phyloP scores from a whole-genome alignment of 2,329 filamentous ascomycete genomes.

The Pseudocercospora musae region DNA sequence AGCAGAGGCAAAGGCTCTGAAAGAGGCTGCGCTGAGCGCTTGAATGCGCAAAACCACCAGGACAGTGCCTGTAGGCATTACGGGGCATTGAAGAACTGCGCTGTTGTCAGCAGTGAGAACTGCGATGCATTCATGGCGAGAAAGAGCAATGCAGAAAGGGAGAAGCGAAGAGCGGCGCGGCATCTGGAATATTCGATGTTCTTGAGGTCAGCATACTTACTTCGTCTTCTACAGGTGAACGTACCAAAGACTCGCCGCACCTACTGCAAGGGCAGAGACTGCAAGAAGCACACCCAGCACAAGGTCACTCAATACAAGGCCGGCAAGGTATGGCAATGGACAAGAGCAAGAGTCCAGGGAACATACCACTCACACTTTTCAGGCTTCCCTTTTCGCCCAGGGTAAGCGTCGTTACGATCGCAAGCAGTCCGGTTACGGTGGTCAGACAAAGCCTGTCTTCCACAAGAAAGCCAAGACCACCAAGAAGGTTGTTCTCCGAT shows the following conservation, averaged over 20 bases:
- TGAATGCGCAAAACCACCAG: background rate
- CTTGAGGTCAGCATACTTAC: background rate
- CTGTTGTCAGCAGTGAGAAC: background rate
- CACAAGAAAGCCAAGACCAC: conserved; percentile 99
- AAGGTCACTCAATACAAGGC: conserved; percentile 97
- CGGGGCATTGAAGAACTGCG: too few relatives aligned
- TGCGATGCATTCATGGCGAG: background rate
- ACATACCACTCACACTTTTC: conserved; percentile 16
- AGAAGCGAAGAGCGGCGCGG: conserved; percentile 1
- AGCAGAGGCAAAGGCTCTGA: conserved; percentile 2
- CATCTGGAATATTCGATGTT: background rate
- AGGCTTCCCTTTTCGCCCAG: conserved; percentile 93
- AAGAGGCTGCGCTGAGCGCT: background rate
- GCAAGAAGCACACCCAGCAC: conserved; percentile 74
- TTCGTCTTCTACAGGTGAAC: conserved; percentile 69
- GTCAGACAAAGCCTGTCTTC: conserved; percentile 99
- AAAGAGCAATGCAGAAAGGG: background rate
- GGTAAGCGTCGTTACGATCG: conserved; percentile 99
- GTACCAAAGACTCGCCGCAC: conserved; percentile 96
- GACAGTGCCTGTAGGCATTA: background rate
- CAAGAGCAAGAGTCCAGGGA: background rate
- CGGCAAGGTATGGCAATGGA: conserved; percentile 64
- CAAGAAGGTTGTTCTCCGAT: conserved; percentile 98
- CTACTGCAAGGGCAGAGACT: conserved; percentile 95
- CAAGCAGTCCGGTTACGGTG: conserved; percentile 99